Conservation (phyloP, 2,329 filamentous ascomycete genomes). For the Claviceps pusilla region DNA sequence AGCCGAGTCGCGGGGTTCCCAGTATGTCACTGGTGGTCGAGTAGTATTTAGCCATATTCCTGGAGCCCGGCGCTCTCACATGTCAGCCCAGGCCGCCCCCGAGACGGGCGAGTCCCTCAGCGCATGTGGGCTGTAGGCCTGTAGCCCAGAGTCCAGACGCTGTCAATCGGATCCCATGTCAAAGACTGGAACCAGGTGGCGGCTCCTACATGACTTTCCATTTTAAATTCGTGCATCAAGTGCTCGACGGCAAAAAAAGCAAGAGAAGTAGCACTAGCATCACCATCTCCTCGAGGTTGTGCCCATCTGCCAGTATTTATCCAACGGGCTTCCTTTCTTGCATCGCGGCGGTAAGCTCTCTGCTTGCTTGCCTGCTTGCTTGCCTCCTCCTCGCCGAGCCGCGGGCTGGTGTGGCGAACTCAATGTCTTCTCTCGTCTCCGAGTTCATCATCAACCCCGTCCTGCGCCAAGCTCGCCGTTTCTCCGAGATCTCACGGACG, state of each 20-base stretch:
- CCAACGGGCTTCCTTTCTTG: background rate
- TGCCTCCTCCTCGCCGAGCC: background rate
- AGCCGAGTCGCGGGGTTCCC: background rate
- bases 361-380: background rate
- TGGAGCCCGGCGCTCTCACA: background rate
- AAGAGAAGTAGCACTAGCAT: background rate
- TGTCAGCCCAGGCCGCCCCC: background rate
- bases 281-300: background rate
- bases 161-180: background rate
- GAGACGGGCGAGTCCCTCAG: background rate
- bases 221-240: background rate
- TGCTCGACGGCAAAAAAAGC: background rate
- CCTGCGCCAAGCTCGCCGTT: conserved; percentile 48
- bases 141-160: too few relatives aligned
- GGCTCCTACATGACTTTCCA: background rate
- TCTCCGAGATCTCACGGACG: conserved; percentile 36
- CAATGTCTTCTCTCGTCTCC: conserved; percentile 49
- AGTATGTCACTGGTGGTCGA: background rate
- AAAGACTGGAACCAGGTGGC: too few relatives aligned
- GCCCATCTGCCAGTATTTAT: background rate
- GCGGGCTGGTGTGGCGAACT: conserved; percentile 6
- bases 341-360: background rate
- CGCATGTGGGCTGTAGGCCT: background rate
- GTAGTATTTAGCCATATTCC: background rate
- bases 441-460: conserved; percentile 53